Evolutionary conservation across 257 asterid species (phyloP), one percentile per base, ranked within the genome.

Genomic region (Osmanthus fragrans): DNA sequence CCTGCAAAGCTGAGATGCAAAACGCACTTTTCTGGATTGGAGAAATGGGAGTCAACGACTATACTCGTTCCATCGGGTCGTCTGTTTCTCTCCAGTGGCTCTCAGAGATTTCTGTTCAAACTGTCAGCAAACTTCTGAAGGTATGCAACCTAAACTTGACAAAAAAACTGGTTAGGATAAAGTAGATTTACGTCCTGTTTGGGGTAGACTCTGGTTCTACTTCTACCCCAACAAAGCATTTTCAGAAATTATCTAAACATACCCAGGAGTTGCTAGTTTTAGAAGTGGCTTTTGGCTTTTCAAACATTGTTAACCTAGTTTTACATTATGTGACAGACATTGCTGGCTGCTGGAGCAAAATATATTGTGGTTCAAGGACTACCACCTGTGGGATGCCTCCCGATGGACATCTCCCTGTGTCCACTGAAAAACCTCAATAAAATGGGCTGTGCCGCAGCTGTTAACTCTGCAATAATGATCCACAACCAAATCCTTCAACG

Each of bases 341-440:
- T 83, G 76, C 66, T 82, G 73, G 64, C 36, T 3, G 72, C 70
- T 2, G 90, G 92, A 45, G 89, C 87, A 42, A 85, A 82, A 67
- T 82, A 82, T 32, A 7, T 86, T 1, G 83, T 84, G 2, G 88
- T 87, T 42, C 89, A 80, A 80, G 93, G 89, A 23, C 74, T 87
- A 36, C 93, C 89, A 29, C 91, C 88, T 0, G 68, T 89, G 49
- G 91, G 89, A n/a, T 88, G 92, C 81, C 79, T 85, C 75, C 87
- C 91, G 1, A 33, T 83, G 6, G 82, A 65, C 74, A 73, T 83
- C 49, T 73, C 87, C 2, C 56, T 73, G 58, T 36, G 79, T 63
- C 70, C 86, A 25, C 1, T n/a, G 40, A 60, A 65, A 40, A 33
- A 68, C 30, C 84, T n/a, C 3, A 85, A 88, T 51, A 34, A 70